These are phyloP conservation scores for Zasmidium angulare DNA, from an alignment of 2,329 filamentous ascomycete genomes.

Conservation along the genomic window DNA sequence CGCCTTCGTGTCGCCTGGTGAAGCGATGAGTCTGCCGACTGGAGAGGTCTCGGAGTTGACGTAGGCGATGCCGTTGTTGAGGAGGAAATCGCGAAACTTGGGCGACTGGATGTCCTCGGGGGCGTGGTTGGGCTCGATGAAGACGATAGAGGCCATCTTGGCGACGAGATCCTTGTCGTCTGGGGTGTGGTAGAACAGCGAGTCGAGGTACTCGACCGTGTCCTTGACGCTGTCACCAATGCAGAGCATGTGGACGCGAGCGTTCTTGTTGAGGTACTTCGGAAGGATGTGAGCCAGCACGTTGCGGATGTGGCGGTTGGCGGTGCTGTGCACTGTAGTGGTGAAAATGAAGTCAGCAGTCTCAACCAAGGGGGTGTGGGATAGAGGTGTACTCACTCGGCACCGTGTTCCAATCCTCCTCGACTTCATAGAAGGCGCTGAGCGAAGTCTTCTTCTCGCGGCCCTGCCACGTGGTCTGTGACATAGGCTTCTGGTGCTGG, in stretches of 20 bases:
- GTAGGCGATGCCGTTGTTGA: conserved; percentile 17
- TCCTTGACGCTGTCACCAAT: conserved; percentile 64
- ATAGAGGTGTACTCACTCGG: conserved; percentile 30
- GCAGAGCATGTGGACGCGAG: conserved; percentile 66
- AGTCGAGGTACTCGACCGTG: conserved; percentile 23
- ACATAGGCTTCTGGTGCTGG: conserved; percentile 60
- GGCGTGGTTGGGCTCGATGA: conserved; percentile 25
- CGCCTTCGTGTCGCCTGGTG: conserved; percentile 1
- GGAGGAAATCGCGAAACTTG: conserved; percentile 16
- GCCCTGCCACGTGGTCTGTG: conserved; percentile 55
- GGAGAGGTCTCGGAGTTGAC: conserved; percentile 16
- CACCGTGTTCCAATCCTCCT: conserved; percentile 60
- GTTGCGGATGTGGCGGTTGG: conserved; percentile 62
- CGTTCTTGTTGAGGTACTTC: conserved; percentile 46
- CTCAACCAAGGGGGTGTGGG: background rate
- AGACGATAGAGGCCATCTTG: conserved; percentile 18
- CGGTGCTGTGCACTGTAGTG: conserved; percentile 51
- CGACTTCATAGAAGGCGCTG: conserved; percentile 55
- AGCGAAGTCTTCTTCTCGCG: conserved; percentile 62
- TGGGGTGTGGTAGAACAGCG: conserved; percentile 6
- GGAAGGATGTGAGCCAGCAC: conserved; percentile 65
- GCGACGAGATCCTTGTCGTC: background rate
- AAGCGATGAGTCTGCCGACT: conserved; percentile 11
- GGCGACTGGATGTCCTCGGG: conserved; percentile 7
- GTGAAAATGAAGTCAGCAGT: background rate